These are phyloP conservation scores for Ogataea polymorpha DNA, from an alignment of 805 yeast genomes.

Conservation along the genomic window DNA sequence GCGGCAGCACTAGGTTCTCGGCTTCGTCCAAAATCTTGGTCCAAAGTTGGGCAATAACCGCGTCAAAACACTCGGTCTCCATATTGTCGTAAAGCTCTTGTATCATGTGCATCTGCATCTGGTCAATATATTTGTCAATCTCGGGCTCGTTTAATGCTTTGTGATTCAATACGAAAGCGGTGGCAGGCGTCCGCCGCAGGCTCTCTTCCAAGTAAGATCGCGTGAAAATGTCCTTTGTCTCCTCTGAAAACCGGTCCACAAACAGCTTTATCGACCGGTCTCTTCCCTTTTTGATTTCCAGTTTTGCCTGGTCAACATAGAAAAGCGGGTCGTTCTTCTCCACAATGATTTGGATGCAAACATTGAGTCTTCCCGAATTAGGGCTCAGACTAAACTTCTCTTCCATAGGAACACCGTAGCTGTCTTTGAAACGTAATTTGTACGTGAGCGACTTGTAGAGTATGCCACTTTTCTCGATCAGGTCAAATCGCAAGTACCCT, in stretches of 20 bases:
- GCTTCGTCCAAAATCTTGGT: conserved; percentile 62
- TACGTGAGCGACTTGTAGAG: conserved; percentile 19
- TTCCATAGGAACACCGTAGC: conserved; percentile 12
- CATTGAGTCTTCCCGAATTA: conserved; percentile 53
- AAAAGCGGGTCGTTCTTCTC: conserved; percentile 80
- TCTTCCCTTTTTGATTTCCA: conserved; percentile 60
- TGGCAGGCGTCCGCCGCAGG: conserved; percentile 20
- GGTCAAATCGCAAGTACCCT: conserved; percentile 14
- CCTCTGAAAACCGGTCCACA: conserved; percentile 68
- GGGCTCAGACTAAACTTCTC: conserved; percentile 28
- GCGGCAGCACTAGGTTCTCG: conserved; percentile 72
- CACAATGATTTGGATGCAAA: conserved; percentile 72
- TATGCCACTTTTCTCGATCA: conserved; percentile 20
- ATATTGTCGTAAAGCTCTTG: conserved; percentile 28
- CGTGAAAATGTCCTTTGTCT: conserved; percentile 49
- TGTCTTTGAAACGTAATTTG: conserved; percentile 12
- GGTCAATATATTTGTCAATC: conserved; percentile 23
- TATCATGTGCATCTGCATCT: conserved; percentile 24
- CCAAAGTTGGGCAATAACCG: conserved; percentile 60
- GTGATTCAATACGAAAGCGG: conserved; percentile 17
- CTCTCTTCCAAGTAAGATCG: conserved; percentile 24
- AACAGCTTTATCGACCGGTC: conserved; percentile 66
- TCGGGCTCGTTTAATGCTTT: conserved; percentile 22
- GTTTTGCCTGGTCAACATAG: conserved; percentile 71
- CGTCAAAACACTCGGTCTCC: conserved; percentile 32